These are phyloP conservation scores for Fusarium nelsonii DNA, from an alignment of 2,329 filamentous ascomycete genomes.

Conservation along the genomic window DNA sequence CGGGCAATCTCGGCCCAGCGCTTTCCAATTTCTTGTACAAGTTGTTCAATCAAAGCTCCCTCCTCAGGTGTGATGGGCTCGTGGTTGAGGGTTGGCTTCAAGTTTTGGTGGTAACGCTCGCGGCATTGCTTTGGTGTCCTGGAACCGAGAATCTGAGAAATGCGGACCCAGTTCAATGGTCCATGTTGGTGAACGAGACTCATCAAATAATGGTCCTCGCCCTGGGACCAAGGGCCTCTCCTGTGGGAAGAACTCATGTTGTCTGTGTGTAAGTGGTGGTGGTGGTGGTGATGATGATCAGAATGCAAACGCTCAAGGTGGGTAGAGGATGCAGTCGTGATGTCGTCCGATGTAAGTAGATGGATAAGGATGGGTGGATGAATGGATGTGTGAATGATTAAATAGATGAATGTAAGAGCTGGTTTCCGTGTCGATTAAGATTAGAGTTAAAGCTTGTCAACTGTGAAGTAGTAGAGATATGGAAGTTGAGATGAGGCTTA, in stretches of 20 bases:
- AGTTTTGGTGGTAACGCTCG: constrained; percentile 93
- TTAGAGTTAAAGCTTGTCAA: constrained; percentile 4
- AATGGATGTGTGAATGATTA: neutral
- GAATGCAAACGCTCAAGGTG: neutral
- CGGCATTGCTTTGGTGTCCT: constrained; percentile 94
- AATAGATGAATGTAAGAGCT: neutral
- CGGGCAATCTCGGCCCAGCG: constrained; percentile 94
- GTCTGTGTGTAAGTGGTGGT: neutral
- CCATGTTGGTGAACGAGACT: constrained; percentile 78
- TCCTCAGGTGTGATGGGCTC: constrained; percentile 79
- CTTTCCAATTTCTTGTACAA: constrained; percentile 84
- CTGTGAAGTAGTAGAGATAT: neutral
- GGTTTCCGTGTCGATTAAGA: neutral
- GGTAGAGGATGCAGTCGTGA: neutral
- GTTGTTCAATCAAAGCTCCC: constrained; percentile 77
- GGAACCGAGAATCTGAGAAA: constrained; percentile 79
- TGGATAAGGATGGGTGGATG: too few relatives aligned
- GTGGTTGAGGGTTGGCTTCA: constrained; percentile 81
- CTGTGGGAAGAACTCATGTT: constrained; percentile 46
- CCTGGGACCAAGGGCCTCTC: constrained; percentile 85
- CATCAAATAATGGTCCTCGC: constrained; percentile 79
- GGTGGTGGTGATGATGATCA: too few relatives aligned
- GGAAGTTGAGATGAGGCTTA: constrained; percentile 17
- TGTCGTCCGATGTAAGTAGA: neutral
- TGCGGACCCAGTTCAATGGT: constrained; percentile 89